phyloP scores from a whole-genome alignment of 768 basidiomycete genomes.

The Suillus ampliporus region DNA sequence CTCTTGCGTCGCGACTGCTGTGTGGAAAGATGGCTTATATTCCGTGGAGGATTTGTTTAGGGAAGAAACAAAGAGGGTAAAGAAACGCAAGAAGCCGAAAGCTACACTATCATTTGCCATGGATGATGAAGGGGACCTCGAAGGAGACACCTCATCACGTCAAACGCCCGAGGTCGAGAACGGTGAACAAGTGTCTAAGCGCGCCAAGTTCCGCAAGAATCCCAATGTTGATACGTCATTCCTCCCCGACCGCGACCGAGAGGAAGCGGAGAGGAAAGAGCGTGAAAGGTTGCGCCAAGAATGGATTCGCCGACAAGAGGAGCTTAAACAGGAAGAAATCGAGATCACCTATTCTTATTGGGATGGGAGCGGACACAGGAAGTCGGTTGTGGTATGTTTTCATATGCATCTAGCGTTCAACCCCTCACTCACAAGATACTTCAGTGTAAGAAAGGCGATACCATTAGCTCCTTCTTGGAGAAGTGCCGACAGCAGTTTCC shows the following conservation, averaged over 20 bases:
- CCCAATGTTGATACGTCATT: constrained; percentile 98
- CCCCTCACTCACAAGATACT: constrained; percentile 8
- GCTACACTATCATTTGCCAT: constrained; percentile 90
- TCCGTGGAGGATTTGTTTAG: constrained; percentile 85
- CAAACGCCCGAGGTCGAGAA: constrained; percentile 44
- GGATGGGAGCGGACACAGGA: constrained; percentile 98
- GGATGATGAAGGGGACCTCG: constrained; percentile 71
- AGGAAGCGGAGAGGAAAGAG: constrained; percentile 88
- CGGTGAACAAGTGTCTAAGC: constrained; percentile 63
- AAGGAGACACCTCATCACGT: constrained; percentile 43
- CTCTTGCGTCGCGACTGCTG: constrained; percentile 15
- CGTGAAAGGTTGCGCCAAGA: constrained; percentile 88
- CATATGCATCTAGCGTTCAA: background rate
- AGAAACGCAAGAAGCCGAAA: constrained; percentile 94
- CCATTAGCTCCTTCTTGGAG: constrained; percentile 84
- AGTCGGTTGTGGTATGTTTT: constrained; percentile 79
- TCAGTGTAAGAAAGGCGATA: constrained; percentile 98
- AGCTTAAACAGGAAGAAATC: constrained; percentile 74
- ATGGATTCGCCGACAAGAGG: constrained; percentile 80
- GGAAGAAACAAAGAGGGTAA: constrained; percentile 82
- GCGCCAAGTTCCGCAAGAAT: constrained; percentile 88
- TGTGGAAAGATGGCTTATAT: constrained; percentile 64
- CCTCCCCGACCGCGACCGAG: constrained; percentile 96
- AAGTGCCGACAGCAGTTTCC: constrained; percentile 94
- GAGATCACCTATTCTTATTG: constrained; percentile 97